These are phyloP conservation scores for Corylus avellana DNA, from an alignment of 306 rosid genomes.

Conservation along the genomic window DNA sequence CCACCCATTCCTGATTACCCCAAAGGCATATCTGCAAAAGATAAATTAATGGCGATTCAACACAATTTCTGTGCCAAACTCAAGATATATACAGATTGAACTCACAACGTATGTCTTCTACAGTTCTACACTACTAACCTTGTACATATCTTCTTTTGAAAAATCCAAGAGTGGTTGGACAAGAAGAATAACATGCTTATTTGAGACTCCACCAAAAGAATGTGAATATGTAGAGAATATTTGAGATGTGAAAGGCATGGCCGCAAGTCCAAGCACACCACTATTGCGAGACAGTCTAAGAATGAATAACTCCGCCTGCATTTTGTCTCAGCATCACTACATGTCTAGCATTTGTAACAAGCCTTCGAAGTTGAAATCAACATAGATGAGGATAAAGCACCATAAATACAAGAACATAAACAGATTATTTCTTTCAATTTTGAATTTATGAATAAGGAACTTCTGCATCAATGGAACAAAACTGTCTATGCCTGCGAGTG, in stretches of 20 bases:
- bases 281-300: slow-evolving; percentile 91
- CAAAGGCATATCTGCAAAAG: slow-evolving; percentile 70
- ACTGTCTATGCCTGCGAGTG: slow-evolving; percentile 14
- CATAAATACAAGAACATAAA: slow-evolving; percentile 20
- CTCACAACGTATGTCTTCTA: slow-evolving; percentile 2
- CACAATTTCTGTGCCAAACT: slow-evolving; percentile 4
- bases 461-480: slow-evolving; percentile 1
- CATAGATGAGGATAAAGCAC: slow-evolving; percentile 20
- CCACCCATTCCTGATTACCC: slow-evolving; percentile 73
- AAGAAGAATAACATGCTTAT: slow-evolving; percentile 60
- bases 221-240: slow-evolving; percentile 58
- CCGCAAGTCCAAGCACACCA: slow-evolving; percentile 97
- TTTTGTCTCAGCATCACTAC: slow-evolving; percentile 55
- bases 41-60: slow-evolving; percentile 12
- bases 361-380: slow-evolving; percentile 32
- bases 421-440: slow-evolving; percentile 19
- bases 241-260: slow-evolving; percentile 84
- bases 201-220: slow-evolving; percentile 34
- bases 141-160: slow-evolving; percentile 84
- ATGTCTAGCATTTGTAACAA: slow-evolving; percentile 45
- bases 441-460: not conserved
- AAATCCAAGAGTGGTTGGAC: slow-evolving; percentile 86
- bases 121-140: slow-evolving; percentile 43
- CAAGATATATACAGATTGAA: slow-evolving; percentile 4
- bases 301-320: slow-evolving; percentile 97